Base-by-base conservation (phyloP, 345 rosid genomes). In the Citrus maxima region DNA sequence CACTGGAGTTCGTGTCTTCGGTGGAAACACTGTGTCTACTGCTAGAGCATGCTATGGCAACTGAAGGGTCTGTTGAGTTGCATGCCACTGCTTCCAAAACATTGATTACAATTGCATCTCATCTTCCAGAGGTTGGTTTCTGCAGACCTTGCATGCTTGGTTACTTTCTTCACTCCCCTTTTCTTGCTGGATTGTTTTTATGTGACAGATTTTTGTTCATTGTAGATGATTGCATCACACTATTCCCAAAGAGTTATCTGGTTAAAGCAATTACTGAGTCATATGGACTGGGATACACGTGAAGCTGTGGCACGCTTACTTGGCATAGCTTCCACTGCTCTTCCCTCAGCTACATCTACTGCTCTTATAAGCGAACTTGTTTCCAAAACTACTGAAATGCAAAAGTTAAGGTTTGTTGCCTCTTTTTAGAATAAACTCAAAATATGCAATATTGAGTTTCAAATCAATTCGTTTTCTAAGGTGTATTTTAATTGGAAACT, bases 281-380 rank as follows among this genome's bases (percentile, higher is more conserved):
- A 95, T 73, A 83, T 91, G 66, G 95, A 95, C 86, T 78, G 88
- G 65, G 93, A 91, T 86, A 93, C 98, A 35, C 98, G 98, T 82
- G 98, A 95, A 84, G 90, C 96, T 78, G 90, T 85, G 21, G 93
- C 97, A 37, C 97, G 97, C 73, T 86, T 95, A 77, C 95, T 95
- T 75, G 99, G 99, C 72, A 88, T 95, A 73, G 93, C 97, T 85
- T 92, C 95, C 63, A 93, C 98, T 86, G 87, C 92, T 81, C 92
- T 92, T 78, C 82, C 95, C 22, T 73, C 80, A 61, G 7, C 87
- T 35, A 85, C 86, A 76, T 88, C 90, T 70, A 82, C 90, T 77
- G 86, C 86, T 42, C 87, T 95, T 78, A 87, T 90, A 77, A 9
- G 76, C 66, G 98, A 95, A 78, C 83, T 95, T 70, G 82, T 91